phyloP scores from a whole-genome alignment of 176 grass and related monocot species.

The Cenchrus purpureus region DNA sequence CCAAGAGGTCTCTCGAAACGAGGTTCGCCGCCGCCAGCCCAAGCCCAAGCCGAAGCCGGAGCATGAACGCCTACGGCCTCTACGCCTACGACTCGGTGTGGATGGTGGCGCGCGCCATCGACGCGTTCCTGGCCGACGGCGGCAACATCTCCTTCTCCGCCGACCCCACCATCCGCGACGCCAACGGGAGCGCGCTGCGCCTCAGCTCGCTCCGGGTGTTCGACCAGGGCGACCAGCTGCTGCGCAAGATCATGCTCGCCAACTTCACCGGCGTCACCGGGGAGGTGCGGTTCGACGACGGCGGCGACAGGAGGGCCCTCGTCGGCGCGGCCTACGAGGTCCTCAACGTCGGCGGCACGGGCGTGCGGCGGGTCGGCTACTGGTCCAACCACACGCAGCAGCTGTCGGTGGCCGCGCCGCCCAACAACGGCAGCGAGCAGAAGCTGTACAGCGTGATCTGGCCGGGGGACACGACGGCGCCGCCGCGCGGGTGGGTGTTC shows the following conservation, averaged over 20 bases:
- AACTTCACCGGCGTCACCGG: constrained; percentile 87
- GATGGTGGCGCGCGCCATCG: constrained; percentile 73
- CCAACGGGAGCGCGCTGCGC: constrained; percentile 53
- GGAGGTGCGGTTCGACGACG: constrained; percentile 45
- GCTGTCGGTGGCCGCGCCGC: constrained; percentile 10
- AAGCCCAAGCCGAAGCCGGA: not conserved
- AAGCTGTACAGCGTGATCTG: constrained; percentile 71
- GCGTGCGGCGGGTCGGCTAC: constrained; percentile 68
- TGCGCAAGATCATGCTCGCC: constrained; percentile 48
- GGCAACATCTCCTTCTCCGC: constrained; percentile 62
- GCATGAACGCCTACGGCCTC: constrained; percentile 69
- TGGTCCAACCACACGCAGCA: constrained; percentile 62
- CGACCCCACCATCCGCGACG: constrained; percentile 50
- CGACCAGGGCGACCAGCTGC: constrained; percentile 66
- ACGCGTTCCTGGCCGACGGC: constrained; percentile 59
- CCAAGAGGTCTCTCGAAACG: constrained; percentile 54
- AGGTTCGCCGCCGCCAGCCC: constrained; percentile 36
- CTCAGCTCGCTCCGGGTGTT: constrained; percentile 60
- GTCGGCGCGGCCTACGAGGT: constrained; percentile 68
- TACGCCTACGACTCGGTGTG: constrained; percentile 84
- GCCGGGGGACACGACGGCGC: constrained; percentile 69
- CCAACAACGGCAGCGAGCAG: constrained; percentile 14
- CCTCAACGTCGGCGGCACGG: constrained; percentile 76
- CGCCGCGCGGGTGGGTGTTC: constrained; percentile 86
- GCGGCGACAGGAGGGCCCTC: constrained; percentile 36